Evolutionary conservation across 2,329 filamentous ascomycete species (phyloP).

Genomic region (Zasmidium citrigriseum): DNA sequence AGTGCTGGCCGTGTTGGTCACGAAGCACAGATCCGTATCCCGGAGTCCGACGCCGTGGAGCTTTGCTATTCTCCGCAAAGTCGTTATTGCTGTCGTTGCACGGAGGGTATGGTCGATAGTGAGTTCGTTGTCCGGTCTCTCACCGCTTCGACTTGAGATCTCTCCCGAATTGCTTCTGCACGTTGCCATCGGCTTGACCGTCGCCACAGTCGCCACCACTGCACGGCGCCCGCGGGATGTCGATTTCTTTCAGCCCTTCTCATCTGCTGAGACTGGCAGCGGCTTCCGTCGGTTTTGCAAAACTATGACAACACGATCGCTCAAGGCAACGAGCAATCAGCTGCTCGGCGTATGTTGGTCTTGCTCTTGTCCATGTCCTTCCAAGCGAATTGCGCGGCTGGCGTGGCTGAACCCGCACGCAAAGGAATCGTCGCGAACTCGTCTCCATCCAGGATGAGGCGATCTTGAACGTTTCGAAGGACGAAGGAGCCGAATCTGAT

Average conservation of each 20-base stretch:
- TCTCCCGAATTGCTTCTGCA: too few species aligned
- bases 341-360: background rate
- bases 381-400: background rate
- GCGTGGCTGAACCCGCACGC: background rate
- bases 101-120: too few species aligned
- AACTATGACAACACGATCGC: background rate
- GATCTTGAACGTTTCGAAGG: background rate
- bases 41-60: too few species aligned
- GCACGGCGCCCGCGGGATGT: too few species aligned
- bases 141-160: too few species aligned
- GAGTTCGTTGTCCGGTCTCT: too few species aligned
- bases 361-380: background rate
- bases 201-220: too few species aligned
- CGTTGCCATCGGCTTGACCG: too few species aligned
- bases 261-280: background rate
- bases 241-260: background rate
- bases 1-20: too few species aligned
- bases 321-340: background rate
- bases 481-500: background rate
- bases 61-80: too few species aligned
- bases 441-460: background rate
- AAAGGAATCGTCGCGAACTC: background rate
- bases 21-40: too few species aligned
- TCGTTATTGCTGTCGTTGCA: too few species aligned
- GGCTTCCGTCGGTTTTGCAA: background rate